Conservation (phyloP, 1,284 basidiomycete species). For the Tetrapyrgos nigripes region DNA sequence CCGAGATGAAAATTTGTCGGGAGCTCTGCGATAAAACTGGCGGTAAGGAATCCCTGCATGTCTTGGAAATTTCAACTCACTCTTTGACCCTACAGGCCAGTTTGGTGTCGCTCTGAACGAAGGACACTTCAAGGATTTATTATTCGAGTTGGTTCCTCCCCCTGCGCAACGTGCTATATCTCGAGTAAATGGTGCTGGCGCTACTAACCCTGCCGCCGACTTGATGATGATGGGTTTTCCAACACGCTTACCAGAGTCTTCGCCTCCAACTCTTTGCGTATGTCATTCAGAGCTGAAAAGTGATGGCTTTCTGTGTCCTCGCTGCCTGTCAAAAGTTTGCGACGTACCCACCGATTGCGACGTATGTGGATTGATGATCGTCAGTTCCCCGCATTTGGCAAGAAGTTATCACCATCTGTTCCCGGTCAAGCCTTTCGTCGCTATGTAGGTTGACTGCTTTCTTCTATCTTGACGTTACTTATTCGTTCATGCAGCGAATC, state of each 20-base stretch:
- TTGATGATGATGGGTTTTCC: slow-evolving; percentile 99
- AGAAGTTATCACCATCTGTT: slow-evolving; percentile 95
- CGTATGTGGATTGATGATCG: slow-evolving; percentile 96
- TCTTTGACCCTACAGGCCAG: slow-evolving; percentile 61
- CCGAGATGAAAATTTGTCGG: slow-evolving; percentile 97
- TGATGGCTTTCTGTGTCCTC: slow-evolving; percentile 94
- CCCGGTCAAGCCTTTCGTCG: slow-evolving; percentile 82
- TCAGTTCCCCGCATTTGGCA: slow-evolving; percentile 96
- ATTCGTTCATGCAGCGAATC: slow-evolving; percentile 38
- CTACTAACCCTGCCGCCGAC: slow-evolving; percentile 76
- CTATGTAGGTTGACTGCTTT: slow-evolving; percentile 69
- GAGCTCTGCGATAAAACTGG: slow-evolving; percentile 90
- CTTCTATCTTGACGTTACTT: slow-evolving; percentile 1
- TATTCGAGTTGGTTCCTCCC: slow-evolving; percentile 96
- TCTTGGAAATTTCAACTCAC: not conserved
- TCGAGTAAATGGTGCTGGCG: slow-evolving; percentile 44
- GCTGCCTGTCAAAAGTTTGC: slow-evolving; percentile 93
- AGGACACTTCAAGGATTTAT: slow-evolving; percentile 92
- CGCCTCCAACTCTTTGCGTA: slow-evolving; percentile 86
- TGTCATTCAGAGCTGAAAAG: slow-evolving; percentile 92
- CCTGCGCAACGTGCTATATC: slow-evolving; percentile 80
- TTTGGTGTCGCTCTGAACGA: slow-evolving; percentile 98
- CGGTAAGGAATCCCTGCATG: slow-evolving; percentile 56
- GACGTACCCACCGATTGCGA: slow-evolving; percentile 99
- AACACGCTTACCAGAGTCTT: slow-evolving; percentile 84